Conservation (phyloP, 1,139 yeast species). For the Lizanozyma gosingica region DNA sequence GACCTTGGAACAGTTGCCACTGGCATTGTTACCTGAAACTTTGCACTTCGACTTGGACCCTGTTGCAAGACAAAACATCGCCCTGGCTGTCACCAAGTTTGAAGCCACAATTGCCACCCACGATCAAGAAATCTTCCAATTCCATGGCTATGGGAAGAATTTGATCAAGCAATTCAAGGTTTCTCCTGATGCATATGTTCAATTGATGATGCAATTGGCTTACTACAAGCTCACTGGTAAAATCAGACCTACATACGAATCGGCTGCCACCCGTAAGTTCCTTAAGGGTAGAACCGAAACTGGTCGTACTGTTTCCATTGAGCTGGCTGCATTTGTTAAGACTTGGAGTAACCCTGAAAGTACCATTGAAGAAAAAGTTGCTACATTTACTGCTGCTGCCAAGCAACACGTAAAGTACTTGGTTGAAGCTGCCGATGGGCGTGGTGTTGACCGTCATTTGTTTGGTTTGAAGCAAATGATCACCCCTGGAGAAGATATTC, state of each 20-base stretch:
- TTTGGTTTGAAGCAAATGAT: slow-evolving; percentile 79
- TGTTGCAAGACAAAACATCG: slow-evolving; percentile 42
- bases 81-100: slow-evolving; percentile 47
- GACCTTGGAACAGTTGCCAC: slow-evolving; percentile 18
- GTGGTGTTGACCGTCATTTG: slow-evolving; percentile 90
- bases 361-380: slow-evolving; percentile 49
- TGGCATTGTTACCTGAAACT: slow-evolving; percentile 13
- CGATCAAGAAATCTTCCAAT: slow-evolving; percentile 60
- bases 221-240: slow-evolving; percentile 75
- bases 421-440: slow-evolving; percentile 73
- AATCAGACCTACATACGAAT: slow-evolving; percentile 87
- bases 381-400: slow-evolving; percentile 65
- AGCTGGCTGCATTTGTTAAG: slow-evolving; percentile 63
- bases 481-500: slow-evolving; percentile 49
- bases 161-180: slow-evolving; percentile 59
- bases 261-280: slow-evolving; percentile 88
- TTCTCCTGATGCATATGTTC: slow-evolving; percentile 74
- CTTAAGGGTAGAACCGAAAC: slow-evolving; percentile 96
- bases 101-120: slow-evolving; percentile 43
- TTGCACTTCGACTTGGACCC: slow-evolving; percentile 44
- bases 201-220: slow-evolving; percentile 68
- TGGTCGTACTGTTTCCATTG: slow-evolving; percentile 78
- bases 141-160: slow-evolving; percentile 63
- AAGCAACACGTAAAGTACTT: slow-evolving; percentile 70
- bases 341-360: slow-evolving; percentile 63